phyloP scores from a whole-genome alignment of 2,329 filamentous ascomycete genomes.

The Tolypocladium endophyticum region DNA sequence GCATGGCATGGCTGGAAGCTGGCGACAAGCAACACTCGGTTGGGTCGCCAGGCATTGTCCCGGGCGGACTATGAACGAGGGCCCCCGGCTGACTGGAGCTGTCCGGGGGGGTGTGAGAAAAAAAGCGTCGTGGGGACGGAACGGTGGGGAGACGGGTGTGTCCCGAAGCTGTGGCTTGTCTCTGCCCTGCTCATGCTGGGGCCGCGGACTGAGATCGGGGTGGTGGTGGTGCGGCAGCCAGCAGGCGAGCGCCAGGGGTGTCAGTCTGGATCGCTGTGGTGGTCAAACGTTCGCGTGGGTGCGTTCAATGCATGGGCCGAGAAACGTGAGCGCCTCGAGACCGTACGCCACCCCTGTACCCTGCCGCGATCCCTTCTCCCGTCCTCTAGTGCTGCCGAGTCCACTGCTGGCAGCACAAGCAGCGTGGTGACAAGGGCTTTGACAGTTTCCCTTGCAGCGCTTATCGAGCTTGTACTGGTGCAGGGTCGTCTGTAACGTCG shows the following conservation, averaged over 20 bases:
- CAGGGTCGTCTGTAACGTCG: background rate
- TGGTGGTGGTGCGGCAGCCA: constrained; percentile 11
- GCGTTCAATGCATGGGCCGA: constrained; percentile 11
- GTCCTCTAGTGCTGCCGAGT: constrained; percentile 2
- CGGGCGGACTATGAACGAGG: background rate
- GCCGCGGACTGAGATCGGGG: constrained; percentile 10
- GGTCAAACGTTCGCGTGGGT: constrained; percentile 10
- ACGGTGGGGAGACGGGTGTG: background rate
- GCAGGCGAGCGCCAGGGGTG: constrained; percentile 13
- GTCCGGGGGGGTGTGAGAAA: background rate
- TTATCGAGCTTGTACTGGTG: background rate
- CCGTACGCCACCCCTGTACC: constrained; percentile 3
- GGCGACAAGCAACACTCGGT: background rate
- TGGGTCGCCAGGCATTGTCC: background rate
- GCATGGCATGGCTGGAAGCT: background rate
- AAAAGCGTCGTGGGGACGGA: background rate
- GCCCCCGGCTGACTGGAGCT: background rate
- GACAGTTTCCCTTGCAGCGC: background rate
- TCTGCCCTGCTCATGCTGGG: constrained; percentile 4
- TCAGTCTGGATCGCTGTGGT: constrained; percentile 9
- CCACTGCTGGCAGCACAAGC: background rate
- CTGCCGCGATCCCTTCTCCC: constrained; percentile 1
- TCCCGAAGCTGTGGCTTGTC: background rate
- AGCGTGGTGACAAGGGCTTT: background rate
- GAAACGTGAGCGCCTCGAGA: constrained; percentile 8